Conservation (phyloP, 2,329 filamentous ascomycete genomes). For the Phyllosticta citribraziliensis region DNA sequence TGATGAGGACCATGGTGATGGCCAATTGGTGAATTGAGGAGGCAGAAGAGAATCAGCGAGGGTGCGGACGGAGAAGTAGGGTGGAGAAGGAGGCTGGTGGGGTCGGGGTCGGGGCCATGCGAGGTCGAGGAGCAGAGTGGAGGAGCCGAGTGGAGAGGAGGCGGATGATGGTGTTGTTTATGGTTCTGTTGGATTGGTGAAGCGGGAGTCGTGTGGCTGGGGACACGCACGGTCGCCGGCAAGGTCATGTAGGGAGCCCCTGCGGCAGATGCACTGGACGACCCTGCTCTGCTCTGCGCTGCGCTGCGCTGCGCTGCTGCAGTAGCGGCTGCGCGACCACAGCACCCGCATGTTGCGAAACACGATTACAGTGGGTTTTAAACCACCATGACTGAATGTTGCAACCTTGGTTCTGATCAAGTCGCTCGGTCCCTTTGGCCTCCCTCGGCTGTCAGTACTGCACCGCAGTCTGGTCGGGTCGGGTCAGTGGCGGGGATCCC, state of each 20-base stretch:
- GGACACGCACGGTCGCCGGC: neutral
- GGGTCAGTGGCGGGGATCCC: neutral
- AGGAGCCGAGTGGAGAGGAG: neutral
- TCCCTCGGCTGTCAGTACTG: neutral
- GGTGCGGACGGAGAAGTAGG: neutral
- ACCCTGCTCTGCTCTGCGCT: no score
- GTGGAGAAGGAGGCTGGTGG: slow-evolving; percentile 7
- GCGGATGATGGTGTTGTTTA: neutral
- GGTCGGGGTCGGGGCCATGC: neutral
- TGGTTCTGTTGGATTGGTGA: neutral
- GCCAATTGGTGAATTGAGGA: slow-evolving; percentile 6
- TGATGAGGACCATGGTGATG: slow-evolving; percentile 69
- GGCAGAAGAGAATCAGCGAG: neutral
- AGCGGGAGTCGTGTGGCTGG: neutral
- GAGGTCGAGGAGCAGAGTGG: neutral
- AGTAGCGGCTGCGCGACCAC: neutral
- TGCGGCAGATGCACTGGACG: no score
- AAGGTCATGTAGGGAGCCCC: no score
- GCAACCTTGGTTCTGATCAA: neutral
- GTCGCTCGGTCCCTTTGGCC: neutral
- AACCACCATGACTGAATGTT: no score
- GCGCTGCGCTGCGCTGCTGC: no score
- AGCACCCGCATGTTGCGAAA: neutral
- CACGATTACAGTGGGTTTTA: no score
- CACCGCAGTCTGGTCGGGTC: no score